Conservation (phyloP, 495 filamentous ascomycete genomes). For the Podospora sp. region DNA sequence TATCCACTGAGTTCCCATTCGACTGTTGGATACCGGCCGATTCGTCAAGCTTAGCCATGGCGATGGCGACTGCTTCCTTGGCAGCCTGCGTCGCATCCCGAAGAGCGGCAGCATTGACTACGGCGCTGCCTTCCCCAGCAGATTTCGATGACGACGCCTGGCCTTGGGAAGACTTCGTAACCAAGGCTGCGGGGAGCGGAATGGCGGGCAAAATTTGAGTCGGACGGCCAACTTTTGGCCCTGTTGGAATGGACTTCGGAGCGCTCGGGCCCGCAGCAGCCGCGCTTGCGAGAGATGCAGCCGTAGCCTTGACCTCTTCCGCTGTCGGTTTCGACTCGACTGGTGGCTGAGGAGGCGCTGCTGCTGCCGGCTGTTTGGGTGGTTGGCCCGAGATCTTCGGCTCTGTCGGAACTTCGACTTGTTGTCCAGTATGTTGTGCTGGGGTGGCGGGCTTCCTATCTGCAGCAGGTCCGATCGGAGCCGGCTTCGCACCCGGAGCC, state of each 20-base stretch:
- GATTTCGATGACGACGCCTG: slow-evolving; percentile 39
- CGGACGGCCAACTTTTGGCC: slow-evolving; percentile 60
- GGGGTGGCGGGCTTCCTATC: slow-evolving; percentile 49
- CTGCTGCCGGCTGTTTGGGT: slow-evolving; percentile 31
- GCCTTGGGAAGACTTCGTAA: slow-evolving; percentile 44
- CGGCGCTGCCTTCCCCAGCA: slow-evolving; percentile 33
- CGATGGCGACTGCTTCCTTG: slow-evolving; percentile 88
- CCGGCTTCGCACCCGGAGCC: slow-evolving; percentile 43
- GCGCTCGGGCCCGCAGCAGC: slow-evolving; percentile 40
- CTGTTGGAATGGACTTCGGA: slow-evolving; percentile 56
- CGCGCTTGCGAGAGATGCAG: slow-evolving; percentile 42
- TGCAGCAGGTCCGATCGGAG: slow-evolving; percentile 58
- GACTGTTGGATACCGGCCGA: slow-evolving; percentile 53
- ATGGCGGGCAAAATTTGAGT: slow-evolving; percentile 52
- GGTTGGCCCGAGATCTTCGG: slow-evolving; percentile 45
- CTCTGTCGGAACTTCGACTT: slow-evolving; percentile 40
- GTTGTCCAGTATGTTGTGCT: slow-evolving; percentile 33
- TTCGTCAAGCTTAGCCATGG: slow-evolving; percentile 55
- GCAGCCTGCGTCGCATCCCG: slow-evolving; percentile 82
- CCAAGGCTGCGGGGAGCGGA: slow-evolving; percentile 74
- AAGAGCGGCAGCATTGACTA: slow-evolving; percentile 38
- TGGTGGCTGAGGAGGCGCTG: slow-evolving; percentile 59
- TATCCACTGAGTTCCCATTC: slow-evolving; percentile 64
- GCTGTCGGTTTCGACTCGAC: slow-evolving; percentile 69
- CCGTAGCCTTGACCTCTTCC: slow-evolving; percentile 55